Percentiles rank a stretch among this genome's conserved stretches.
Evolutionary conservation across 305 asterid genomes (phyloP).

Genomic region (Ajuga reptans): DNA sequence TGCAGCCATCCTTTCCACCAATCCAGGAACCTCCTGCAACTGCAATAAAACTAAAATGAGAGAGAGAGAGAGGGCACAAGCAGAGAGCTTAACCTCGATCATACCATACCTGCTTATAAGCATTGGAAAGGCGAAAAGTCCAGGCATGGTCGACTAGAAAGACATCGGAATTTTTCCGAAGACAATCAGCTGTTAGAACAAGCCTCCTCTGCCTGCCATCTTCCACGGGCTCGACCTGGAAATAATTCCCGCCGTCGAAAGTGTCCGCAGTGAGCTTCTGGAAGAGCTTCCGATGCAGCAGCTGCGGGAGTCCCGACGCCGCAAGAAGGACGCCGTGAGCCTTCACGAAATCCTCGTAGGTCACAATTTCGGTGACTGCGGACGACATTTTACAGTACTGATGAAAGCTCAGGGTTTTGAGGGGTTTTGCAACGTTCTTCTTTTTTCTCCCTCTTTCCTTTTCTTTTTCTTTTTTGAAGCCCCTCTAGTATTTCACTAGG

Average conservation of each 20-base stretch:
- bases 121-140: slow-evolving; percentile 87
- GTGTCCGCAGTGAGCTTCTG: slow-evolving; percentile 66
- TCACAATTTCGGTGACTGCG: slow-evolving; percentile 34
- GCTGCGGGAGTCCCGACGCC: slow-evolving; percentile 71
- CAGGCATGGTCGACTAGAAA: slow-evolving; percentile 96
- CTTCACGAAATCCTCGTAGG: slow-evolving; percentile 58
- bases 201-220: slow-evolving; percentile 81
- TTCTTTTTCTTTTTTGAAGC: too few relatives aligned
- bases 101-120: slow-evolving; percentile 76
- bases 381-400: slow-evolving; percentile 36
- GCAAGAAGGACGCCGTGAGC: slow-evolving; percentile 70
- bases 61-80: background rate
- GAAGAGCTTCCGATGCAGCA: slow-evolving; percentile 61
- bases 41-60: slow-evolving; percentile 30
- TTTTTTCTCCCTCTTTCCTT: background rate
- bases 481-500: too few relatives aligned
- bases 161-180: slow-evolving; percentile 55
- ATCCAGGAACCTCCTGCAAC: slow-evolving; percentile 81
- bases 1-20: slow-evolving; percentile 90
- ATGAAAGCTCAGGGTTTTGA: slow-evolving; percentile 23
- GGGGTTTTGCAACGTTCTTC: background rate
- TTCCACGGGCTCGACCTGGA: slow-evolving; percentile 82
- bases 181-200: slow-evolving; percentile 36
- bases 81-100: background rate
- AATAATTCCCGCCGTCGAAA: slow-evolving; percentile 78